phyloP scores from a whole-genome alignment of 805 yeast genomes.

The Candida tammaniensis region DNA sequence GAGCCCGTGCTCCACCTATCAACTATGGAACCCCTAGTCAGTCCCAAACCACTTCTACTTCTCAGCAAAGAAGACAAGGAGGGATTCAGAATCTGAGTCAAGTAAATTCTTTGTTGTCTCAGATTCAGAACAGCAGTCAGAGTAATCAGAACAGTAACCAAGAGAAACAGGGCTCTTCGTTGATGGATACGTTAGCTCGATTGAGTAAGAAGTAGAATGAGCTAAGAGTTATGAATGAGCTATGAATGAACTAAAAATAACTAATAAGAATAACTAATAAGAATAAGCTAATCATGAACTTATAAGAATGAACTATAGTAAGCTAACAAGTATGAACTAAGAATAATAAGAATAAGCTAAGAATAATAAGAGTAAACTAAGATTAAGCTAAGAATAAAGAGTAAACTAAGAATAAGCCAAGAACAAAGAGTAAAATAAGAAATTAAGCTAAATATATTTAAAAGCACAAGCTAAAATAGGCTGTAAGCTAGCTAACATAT shows the following conservation, averaged over 20 bases:
- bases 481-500: not conserved
- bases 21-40: slow-evolving; percentile 9
- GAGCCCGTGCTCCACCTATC: slow-evolving; percentile 6
- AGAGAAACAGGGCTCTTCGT: no score
- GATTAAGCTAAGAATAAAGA: not conserved
- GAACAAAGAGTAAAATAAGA: not conserved
- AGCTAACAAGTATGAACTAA: not conserved
- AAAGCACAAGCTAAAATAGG: not conserved
- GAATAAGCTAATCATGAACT: no score
- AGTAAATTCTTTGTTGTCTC: slow-evolving; percentile 12
- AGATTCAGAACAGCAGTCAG: slow-evolving; percentile 6
- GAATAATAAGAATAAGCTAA: not conserved
- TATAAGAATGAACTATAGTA: no score
- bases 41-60: slow-evolving; percentile 1
- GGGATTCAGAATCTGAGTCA: not conserved
- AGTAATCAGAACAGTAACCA: slow-evolving; percentile 19
- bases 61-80: not conserved
- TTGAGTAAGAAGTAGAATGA: slow-evolving; percentile 31
- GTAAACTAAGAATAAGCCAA: not conserved
- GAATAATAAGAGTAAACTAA: not conserved
- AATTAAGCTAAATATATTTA: not conserved
- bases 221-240: no score
- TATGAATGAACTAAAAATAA: no score
- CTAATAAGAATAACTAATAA: no score
- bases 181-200: slow-evolving; percentile 38